Evolutionary conservation across 768 basidiomycete species (phyloP), one percentile per base, ranked within the genome.

Genomic region (Cyathus striatus): DNA sequence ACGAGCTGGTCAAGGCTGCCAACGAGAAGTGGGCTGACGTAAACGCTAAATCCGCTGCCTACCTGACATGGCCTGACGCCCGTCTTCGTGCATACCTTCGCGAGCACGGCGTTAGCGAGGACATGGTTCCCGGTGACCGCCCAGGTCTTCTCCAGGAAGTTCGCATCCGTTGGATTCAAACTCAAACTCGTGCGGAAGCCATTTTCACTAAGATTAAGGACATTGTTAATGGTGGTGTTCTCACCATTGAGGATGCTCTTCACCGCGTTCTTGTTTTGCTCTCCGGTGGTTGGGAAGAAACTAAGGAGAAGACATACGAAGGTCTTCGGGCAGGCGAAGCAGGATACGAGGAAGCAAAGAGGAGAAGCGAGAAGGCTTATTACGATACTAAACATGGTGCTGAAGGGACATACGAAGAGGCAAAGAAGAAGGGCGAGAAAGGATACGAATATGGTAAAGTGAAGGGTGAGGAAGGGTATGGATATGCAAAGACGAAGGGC

Each of bases 51-150:
- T 72, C 74, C 1, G 71, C 81, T 2, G 66, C 79, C 2, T 96
- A 95, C 64, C 69, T 94, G 39, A 74, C 76, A 7, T 98, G 95
- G 95, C 89, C 90, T 10, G 94, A 97, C 55, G 89, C 93, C 3
- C 78, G 94, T 23, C 79, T 98, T 21, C 83, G 93, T 36, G 91
- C 87, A 1, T 96, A 89, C 63, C 75, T 97, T 16, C 76, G 91
- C 34, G 79, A 87, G 55, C 76, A 78, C 49, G 86, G 85, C 38
- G 55, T 95, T 22, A 68, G 74, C 48, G 90, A 94, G 52, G 72
- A 72, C n/a, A 67, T 70, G 38, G 69, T 89, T 32, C 83, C 86
- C 1, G 76, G 71, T 1, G 59, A 55, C 3, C 79, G 92, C 25
- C 79, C 88, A 0, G 83, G 83, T n/a, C 76, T 96, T 16, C 73